Conservation (phyloP, 768 basidiomycete species). For the Mycena leptocephala region DNA sequence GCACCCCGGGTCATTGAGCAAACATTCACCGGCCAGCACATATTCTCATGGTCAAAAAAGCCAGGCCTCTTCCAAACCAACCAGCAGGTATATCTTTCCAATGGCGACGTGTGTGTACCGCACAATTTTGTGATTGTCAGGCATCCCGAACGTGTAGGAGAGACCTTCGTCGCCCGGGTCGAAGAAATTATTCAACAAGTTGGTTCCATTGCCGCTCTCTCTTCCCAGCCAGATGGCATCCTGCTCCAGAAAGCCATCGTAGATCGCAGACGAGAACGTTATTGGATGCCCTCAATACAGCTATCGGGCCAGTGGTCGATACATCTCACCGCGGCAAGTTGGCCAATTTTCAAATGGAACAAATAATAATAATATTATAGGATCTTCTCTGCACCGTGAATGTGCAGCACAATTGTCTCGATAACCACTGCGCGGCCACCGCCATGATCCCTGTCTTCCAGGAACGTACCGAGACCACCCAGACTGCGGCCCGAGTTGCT, state of each 20-base stretch:
- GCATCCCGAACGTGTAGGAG: background rate
- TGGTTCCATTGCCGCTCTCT: background rate
- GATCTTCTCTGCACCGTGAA: slow-evolving; percentile 45
- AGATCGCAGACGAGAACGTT: background rate
- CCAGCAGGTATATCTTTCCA: background rate
- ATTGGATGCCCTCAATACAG: background rate
- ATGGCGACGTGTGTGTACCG: background rate
- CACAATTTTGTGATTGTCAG: background rate
- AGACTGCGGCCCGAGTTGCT: background rate
- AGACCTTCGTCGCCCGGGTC: background rate
- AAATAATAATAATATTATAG: background rate
- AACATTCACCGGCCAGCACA: background rate
- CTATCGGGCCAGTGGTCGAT: background rate
- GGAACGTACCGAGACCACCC: slow-evolving; percentile 31
- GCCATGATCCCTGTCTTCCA: slow-evolving; percentile 31
- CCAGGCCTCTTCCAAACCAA: background rate
- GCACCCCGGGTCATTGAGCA: background rate
- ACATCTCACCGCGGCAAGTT: background rate
- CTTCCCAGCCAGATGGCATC: background rate
- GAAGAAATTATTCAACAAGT: slow-evolving; percentile 15
- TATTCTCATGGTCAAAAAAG: background rate
- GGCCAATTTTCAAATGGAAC: background rate
- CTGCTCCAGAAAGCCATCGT: background rate
- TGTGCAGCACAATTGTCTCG: slow-evolving; percentile 43
- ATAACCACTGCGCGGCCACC: slow-evolving; percentile 32